These are phyloP conservation scores for Boechera stricta DNA, from an alignment of 345 rosid genomes.

Conservation along the genomic window DNA sequence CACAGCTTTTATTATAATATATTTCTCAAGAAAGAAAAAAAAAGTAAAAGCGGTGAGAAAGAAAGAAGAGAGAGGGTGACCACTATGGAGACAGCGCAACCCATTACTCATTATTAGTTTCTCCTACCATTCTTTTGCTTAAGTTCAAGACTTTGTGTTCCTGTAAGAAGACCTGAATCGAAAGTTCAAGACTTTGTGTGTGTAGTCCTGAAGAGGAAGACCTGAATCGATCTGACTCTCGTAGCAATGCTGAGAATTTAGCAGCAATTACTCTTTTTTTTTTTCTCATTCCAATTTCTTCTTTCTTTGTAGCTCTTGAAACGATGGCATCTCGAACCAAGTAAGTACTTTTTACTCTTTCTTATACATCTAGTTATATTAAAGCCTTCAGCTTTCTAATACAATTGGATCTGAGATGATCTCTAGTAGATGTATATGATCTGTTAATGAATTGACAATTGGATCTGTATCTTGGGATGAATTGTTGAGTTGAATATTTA, in stretches of 20 bases:
- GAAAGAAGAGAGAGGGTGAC: constrained; percentile 43
- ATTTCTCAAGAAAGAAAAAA: no score
- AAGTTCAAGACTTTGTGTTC: constrained; percentile 30
- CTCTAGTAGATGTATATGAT: neutral
- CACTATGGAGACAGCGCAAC: constrained; percentile 44
- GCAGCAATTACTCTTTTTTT: constrained; percentile 28
- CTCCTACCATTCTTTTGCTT: neutral
- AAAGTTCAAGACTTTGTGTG: constrained; percentile 19
- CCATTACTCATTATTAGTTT: constrained; percentile 45
- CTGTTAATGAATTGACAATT: constrained; percentile 18
- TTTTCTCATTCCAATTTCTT: neutral
- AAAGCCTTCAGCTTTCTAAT: neutral
- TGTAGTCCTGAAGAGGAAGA: constrained; percentile 1
- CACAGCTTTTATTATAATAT: constrained; percentile 24
- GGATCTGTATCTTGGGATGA: constrained; percentile 22
- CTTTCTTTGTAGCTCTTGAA: constrained; percentile 17
- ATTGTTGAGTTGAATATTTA: neutral
- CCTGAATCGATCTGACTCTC: constrained; percentile 15
- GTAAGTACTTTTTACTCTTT: constrained; percentile 23
- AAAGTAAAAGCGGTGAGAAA: constrained; percentile 21
- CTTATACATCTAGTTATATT: neutral
- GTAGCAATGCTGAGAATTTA: constrained; percentile 49
- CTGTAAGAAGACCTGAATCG: neutral
- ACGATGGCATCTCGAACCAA: constrained; percentile 45
- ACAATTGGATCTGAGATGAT: constrained; percentile 23